These are phyloP conservation scores for Ruellia speciosa DNA, from an alignment of 305 asterid genomes.

Conservation along the genomic window DNA sequence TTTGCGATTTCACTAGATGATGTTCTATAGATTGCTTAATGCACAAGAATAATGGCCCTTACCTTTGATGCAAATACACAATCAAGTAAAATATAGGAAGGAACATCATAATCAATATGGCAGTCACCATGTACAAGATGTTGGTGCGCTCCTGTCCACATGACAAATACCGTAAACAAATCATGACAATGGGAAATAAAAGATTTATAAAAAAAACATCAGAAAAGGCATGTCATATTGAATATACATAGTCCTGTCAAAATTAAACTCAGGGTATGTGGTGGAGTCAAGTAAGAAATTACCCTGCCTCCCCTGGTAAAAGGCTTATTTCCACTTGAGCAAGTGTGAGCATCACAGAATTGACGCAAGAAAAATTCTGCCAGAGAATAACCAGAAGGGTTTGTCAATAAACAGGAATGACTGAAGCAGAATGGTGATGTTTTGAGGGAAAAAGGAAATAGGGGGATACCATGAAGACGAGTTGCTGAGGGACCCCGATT, in stretches of 20 bases:
- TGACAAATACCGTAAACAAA: slow-evolving; percentile 1
- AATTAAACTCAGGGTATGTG: too few relatives aligned
- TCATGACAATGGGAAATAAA: neutral
- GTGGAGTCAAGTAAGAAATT: slow-evolving; percentile 17
- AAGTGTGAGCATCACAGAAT: slow-evolving; percentile 82
- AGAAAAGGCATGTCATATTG: too few relatives aligned
- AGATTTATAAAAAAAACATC: neutral
- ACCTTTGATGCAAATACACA: slow-evolving; percentile 74
- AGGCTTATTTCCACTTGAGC: slow-evolving; percentile 55
- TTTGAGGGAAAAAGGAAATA: slow-evolving; percentile 10
- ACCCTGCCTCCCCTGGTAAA: slow-evolving; percentile 83
- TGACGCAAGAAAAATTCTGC: slow-evolving; percentile 74
- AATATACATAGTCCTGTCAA: too few relatives aligned
- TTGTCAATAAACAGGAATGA: slow-evolving; percentile 19
- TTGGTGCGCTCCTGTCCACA: slow-evolving; percentile 63
- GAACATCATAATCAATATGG: slow-evolving; percentile 68
- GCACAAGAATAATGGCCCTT: neutral
- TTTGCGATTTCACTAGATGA: too few relatives aligned
- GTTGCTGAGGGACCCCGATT: slow-evolving; percentile 49
- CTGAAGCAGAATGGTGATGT: slow-evolving; percentile 1
- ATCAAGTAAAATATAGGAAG: slow-evolving; percentile 73
- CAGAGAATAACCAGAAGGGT: slow-evolving; percentile 22
- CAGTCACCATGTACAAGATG: slow-evolving; percentile 56
- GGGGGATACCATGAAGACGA: slow-evolving; percentile 69
- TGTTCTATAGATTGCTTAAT: too few relatives aligned